Percentiles rank a stretch among this genome's conserved stretches.
Evolutionary conservation across 257 asterid species (phyloP).

Genomic region (Salvia splendens): DNA sequence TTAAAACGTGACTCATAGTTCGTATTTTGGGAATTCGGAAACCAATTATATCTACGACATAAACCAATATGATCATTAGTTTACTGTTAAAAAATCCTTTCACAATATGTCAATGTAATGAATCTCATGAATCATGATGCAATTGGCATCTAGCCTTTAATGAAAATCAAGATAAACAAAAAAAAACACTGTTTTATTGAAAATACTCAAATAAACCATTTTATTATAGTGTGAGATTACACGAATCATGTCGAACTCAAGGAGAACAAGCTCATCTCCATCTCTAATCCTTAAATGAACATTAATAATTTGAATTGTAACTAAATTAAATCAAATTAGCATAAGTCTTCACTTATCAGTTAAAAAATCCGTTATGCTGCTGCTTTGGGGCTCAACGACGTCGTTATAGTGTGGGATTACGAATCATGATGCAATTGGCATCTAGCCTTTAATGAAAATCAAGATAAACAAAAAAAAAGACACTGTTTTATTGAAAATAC

Average conservation of each 20-base stretch:
- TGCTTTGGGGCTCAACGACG: constrained; percentile 61
- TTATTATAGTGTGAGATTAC: not conserved
- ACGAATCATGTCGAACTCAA: constrained; percentile 13
- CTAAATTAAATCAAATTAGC: constrained; percentile 5
- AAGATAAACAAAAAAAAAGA: not conserved
- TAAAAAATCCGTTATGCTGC: not conserved
- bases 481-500: constrained; percentile 10
- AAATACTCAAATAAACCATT: no score
- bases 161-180: not conserved
- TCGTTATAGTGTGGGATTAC: constrained; percentile 57
- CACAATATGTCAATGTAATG: no score
- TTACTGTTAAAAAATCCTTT: no score
- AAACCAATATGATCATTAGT: no score
- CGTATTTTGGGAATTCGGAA: no score
- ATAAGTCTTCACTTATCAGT: not conserved
- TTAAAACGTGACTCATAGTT: no score
- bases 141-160: no score
- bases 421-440: no score
- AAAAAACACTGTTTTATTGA: constrained; percentile 14
- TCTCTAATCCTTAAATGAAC: constrained; percentile 21
- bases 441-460: no score
- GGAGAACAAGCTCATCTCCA: constrained; percentile 93
- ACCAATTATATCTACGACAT: no score
- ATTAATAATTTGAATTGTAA: not conserved
- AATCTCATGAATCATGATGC: no score